Conservation (phyloP, 345 rosid species). For the Rhizophora apiculata region DNA sequence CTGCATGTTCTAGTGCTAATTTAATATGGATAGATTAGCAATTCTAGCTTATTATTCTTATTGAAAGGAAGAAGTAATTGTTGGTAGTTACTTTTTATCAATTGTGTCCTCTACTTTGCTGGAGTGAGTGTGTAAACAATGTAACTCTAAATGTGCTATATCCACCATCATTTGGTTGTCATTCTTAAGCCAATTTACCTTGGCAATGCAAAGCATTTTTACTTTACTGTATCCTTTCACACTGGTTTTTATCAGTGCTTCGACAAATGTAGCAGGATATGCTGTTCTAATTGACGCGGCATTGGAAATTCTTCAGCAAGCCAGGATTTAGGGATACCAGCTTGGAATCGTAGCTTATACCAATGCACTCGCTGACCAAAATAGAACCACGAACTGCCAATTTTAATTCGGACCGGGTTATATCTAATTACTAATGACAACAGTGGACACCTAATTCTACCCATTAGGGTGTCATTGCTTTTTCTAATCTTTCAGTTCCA, state of each 20-base stretch:
- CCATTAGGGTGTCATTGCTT: too few relatives aligned
- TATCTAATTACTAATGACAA: too few relatives aligned
- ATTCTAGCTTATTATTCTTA: background rate
- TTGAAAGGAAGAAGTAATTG: background rate
- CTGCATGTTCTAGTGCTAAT: too few relatives aligned
- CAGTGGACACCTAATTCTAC: too few relatives aligned
- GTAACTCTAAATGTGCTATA: background rate
- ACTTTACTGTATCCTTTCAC: slow-evolving; percentile 13
- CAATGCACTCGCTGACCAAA: too few relatives aligned
- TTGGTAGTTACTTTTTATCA: background rate
- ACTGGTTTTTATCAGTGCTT: slow-evolving; percentile 81
- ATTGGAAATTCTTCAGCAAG: slow-evolving; percentile 37
- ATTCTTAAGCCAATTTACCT: background rate
- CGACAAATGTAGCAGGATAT: slow-evolving; percentile 87
- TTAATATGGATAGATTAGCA: too few relatives aligned
- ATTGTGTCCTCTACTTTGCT: background rate
- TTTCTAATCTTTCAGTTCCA: too few relatives aligned
- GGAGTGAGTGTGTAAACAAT: background rate
- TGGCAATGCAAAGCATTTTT: slow-evolving; percentile 3
- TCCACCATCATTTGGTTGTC: background rate
- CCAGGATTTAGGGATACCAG: slow-evolving; percentile 52
- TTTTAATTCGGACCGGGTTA: too few relatives aligned
- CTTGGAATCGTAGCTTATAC: slow-evolving; percentile 51
- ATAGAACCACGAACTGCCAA: too few relatives aligned
- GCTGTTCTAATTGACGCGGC: slow-evolving; percentile 25